A percentile compares a stretch with the other conserved stretches of the same genome.
Evolutionary conservation across 176 grass and related monocot genomes (phyloP).

Genomic region (Oryza coarctata): DNA sequence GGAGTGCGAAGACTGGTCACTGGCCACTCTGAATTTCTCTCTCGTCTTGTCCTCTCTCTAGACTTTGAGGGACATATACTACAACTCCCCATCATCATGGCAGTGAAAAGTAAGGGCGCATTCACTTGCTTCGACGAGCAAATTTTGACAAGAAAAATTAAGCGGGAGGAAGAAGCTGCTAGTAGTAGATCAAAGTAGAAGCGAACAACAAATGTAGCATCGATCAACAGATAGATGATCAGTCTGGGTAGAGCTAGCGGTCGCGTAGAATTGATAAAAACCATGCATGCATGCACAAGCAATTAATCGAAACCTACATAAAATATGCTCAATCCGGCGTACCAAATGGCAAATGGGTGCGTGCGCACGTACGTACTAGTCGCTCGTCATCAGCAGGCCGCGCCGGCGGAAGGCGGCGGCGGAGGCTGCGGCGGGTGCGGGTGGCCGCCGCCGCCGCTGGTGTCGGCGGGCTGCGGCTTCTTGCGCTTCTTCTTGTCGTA

Average conservation of each 20-base stretch:
- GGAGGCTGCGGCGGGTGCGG: not conserved
- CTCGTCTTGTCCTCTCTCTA: not conserved
- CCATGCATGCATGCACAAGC: conserved; percentile 54
- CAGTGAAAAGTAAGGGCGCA: not conserved
- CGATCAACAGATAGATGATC: conserved; percentile 10
- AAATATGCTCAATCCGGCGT: conserved; percentile 62
- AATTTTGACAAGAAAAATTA: conserved; percentile 27
- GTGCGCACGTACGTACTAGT: conserved; percentile 12
- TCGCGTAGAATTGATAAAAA: conserved; percentile 11
- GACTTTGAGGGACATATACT: conserved; percentile 10
- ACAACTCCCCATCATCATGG: not conserved
- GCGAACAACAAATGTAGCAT: conserved; percentile 38
- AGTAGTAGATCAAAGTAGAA: conserved; percentile 9
- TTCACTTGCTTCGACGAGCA: conserved; percentile 17
- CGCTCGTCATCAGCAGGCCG: conserved; percentile 34
- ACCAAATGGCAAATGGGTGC: conserved; percentile 58
- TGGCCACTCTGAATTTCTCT: not conserved
- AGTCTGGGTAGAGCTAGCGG: not conserved
- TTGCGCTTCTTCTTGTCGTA: conserved; percentile 73
- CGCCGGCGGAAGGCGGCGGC: conserved; percentile 44
- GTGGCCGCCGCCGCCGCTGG: not conserved
- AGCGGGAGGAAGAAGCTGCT: not conserved
- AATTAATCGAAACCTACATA: conserved; percentile 56
- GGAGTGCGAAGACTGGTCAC: not conserved
- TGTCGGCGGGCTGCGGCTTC: conserved; percentile 33